A percentile compares a stretch with the other conserved stretches of the same genome.
Evolutionary conservation across 139 green algal species (phyloP).

Genomic region (Limnomonas spitsbergensis): DNA sequence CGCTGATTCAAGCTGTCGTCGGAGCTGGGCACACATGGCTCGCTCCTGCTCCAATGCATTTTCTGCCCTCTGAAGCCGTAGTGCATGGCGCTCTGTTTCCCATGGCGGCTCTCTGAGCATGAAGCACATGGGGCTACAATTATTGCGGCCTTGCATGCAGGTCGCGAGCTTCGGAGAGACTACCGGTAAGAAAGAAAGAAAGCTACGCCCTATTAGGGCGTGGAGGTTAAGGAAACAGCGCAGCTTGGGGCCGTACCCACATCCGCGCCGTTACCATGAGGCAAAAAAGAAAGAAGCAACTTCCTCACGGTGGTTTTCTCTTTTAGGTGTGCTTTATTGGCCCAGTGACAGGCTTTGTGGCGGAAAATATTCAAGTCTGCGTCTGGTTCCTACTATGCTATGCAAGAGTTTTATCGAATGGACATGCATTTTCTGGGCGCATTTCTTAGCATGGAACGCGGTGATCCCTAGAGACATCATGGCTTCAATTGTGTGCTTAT

Average conservation of each 20-base stretch:
- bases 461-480: too few species aligned
- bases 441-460: too few species aligned
- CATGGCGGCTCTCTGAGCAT: background rate
- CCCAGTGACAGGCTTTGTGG: too few species aligned
- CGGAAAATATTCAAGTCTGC: too few species aligned
- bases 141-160: background rate
- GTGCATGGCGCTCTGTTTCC: constrained; percentile 3
- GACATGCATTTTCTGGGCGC: too few species aligned
- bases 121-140: background rate
- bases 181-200: background rate
- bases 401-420: too few species aligned
- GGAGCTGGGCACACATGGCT: constrained; percentile 18
- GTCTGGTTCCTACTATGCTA: too few species aligned
- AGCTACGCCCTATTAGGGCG: background rate
- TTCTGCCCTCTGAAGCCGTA: constrained; percentile 33
- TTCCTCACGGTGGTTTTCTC: too few species aligned
- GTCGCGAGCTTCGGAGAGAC: background rate
- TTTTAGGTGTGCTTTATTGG: too few species aligned
- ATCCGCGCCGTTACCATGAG: too few species aligned
- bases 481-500: too few species aligned
- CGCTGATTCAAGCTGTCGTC: constrained; percentile 17
- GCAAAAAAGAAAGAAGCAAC: too few species aligned
- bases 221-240: background rate
- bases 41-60: constrained; percentile 35
- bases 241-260: background rate